Evolutionary conservation across 805 yeast species (phyloP).

Genomic region (Saturnispora hagleri): DNA sequence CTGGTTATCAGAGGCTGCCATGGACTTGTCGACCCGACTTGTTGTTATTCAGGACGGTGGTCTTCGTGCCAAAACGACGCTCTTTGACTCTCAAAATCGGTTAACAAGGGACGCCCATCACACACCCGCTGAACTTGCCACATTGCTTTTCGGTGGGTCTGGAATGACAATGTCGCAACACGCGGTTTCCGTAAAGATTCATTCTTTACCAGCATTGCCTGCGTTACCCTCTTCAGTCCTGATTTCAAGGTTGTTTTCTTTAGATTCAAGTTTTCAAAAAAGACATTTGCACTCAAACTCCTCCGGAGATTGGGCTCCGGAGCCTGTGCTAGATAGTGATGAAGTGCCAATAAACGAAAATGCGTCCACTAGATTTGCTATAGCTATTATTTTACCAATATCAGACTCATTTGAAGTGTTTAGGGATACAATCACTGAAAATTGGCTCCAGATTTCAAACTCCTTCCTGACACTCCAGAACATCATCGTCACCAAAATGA

Average conservation of each 20-base stretch:
- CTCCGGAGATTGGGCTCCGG: conserved; percentile 33
- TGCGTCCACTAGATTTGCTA: conserved; percentile 31
- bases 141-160: conserved; percentile 45
- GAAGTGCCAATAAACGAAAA: conserved; percentile 14
- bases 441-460: conserved; percentile 40
- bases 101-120: conserved; percentile 30
- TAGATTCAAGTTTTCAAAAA: conserved; percentile 20
- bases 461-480: conserved; percentile 33
- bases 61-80: conserved; percentile 38
- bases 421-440: conserved; percentile 36
- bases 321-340: conserved; percentile 30
- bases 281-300: conserved; percentile 5
- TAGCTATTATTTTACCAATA: conserved; percentile 41
- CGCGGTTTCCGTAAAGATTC: conserved; percentile 37
- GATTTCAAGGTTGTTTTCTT: conserved; percentile 36
- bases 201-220: conserved; percentile 35
- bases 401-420: conserved; percentile 20
- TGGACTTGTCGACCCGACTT: conserved; percentile 5
- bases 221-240: conserved; percentile 31
- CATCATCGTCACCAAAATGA: conserved; percentile 31
- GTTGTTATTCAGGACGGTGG: conserved; percentile 43
- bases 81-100: conserved; percentile 34
- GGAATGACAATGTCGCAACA: conserved; percentile 43
- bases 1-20: background rate
- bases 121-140: conserved; percentile 36